Evolutionary conservation across 495 filamentous ascomycete genomes (phyloP), one percentile per base, ranked within the genome.

Genomic region (Bombardia bombarda): DNA sequence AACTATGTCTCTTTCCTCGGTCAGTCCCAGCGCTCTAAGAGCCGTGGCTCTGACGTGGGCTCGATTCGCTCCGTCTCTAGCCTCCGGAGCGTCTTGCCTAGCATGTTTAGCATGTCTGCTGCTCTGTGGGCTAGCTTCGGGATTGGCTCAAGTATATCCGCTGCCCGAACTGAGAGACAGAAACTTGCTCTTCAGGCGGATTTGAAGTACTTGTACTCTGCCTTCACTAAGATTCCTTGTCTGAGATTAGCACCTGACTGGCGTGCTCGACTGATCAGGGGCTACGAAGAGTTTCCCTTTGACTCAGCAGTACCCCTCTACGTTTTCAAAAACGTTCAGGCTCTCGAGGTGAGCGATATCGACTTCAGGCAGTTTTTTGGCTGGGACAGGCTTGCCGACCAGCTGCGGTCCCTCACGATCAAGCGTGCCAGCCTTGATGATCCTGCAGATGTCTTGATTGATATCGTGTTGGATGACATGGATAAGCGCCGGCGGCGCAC

Each of bases 251-350:
- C 89, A 35, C 90, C 90, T 7, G 92, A 97, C 62, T 87, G 86
- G 63, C 85, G 86, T 37, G 87, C 89, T 26, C 80, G 83, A 32
- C 65, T 95, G 53, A 94, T 98, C 49, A 75, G 80, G 45, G 90
- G 90, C 23, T 97, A 89, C 57, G 92, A 98, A 62, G 92, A 96
- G 56, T 98, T 98, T 55, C 92, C 92, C 3, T 95, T 98, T 61
- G 92, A 98, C 58, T 92, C 87, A 30, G 92, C 92, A n/a, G 92
- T 98, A 20, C 92, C 92, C 14, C 68, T 97, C 9, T 82, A 88
- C 60, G 83, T 85, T 20, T 97, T 98, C 75, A 97, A 98, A 70
- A 98, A 97, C 54, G 65, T 96, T 37, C 88, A 87, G 62, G 81
- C 85, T 8, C 71, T 98, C 51, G 92, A 97, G 64, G 87, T 98